Conservation (phyloP, 305 asterid genomes). For the Solanum hybrid region DNA sequence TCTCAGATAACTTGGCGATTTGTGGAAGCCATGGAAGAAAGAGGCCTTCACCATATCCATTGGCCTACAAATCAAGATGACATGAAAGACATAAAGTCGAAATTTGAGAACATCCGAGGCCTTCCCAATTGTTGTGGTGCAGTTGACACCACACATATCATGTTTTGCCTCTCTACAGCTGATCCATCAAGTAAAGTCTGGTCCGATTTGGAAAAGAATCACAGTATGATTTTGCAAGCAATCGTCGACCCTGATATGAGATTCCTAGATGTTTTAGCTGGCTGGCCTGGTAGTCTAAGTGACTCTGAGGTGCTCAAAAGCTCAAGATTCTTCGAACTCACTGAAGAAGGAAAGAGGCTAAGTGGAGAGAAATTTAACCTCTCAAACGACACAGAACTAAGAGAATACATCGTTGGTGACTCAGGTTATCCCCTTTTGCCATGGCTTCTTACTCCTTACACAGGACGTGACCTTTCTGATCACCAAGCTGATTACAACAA, state of each 20-base stretch:
- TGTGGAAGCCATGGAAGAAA: conserved; percentile 25
- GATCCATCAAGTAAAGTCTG: conserved; percentile 9
- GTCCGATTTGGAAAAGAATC: conserved; percentile 10
- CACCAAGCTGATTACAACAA: conserved; percentile 7
- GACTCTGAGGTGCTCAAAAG: conserved; percentile 3
- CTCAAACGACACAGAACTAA: conserved; percentile 1
- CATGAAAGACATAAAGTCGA: conserved; percentile 1
- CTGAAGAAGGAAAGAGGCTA: conserved; percentile 16
- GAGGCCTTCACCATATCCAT: conserved; percentile 10
- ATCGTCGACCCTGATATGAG: conserved; percentile 21
- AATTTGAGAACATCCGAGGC: conserved; percentile 20
- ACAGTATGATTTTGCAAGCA: conserved; percentile 19
- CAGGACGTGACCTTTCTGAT: conserved; percentile 1
- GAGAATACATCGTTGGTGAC: conserved; percentile 27
- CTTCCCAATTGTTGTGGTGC: conserved; percentile 33
- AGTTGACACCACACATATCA: conserved; percentile 20
- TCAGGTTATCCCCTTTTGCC: conserved; percentile 20
- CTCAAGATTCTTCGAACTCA: conserved; percentile 11
- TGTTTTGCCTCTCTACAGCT: conserved; percentile 9
- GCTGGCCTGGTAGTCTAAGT: conserved; percentile 20
- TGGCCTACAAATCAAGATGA: conserved; percentile 17
- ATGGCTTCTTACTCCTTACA: conserved; percentile 28
- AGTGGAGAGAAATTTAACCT: conserved; percentile 7
- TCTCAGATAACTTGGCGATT: conserved; percentile 24
- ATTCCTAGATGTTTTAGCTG: conserved; percentile 18